Base-by-base conservation (phyloP, 441 rosid species). In the Codiaeum variegatum region DNA sequence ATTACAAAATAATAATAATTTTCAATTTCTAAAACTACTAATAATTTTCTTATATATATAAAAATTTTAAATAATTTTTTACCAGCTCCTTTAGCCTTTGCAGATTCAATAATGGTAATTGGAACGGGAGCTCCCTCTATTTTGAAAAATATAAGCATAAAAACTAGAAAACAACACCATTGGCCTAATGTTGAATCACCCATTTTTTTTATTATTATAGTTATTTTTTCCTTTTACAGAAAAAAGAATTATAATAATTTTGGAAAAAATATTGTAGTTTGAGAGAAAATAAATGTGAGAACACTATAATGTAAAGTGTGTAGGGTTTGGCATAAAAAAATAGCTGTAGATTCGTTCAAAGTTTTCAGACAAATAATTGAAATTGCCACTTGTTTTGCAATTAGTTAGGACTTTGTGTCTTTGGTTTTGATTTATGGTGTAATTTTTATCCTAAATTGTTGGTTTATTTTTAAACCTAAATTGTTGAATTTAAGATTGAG, bases 31-130 rank as follows among this genome's bases (percentile, higher is more conserved):
- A n/a, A n/a, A n/a, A n/a, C n/a, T n/a, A n/a, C n/a, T n/a, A n/a
- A n/a, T n/a, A n/a, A n/a, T n/a, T n/a, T n/a, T n/a, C n/a, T n/a
- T n/a, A n/a, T n/a, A n/a, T n/a, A 4, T 18, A 52, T n/a, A 52
- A 6, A 52, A 19, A 6, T 4, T 19, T 19, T 19, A 55, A 23
- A 1, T 26, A 56, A 9, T 12, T 59, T 60, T 87, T 83, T 62
- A 94, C 98, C 97, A 44, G 97, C 98, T 77, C 98, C 98, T 77
- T 78, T 89, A 6, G 89, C 87, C 13, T 87, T 87, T 13, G 90
- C 92, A 72, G 68, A 85, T 47, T 72, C 69, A 38, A 91, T 87
- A 74, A 76, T 83, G 34, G 93, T 89, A 46, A 92, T 94, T 56
- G 75, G 79, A 3, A 89, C 93, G 60, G 59, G 74, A 21, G 79